These are phyloP conservation scores for Leccinum disarticulatum DNA, from an alignment of 768 basidiomycete species.

Conservation along the genomic window DNA sequence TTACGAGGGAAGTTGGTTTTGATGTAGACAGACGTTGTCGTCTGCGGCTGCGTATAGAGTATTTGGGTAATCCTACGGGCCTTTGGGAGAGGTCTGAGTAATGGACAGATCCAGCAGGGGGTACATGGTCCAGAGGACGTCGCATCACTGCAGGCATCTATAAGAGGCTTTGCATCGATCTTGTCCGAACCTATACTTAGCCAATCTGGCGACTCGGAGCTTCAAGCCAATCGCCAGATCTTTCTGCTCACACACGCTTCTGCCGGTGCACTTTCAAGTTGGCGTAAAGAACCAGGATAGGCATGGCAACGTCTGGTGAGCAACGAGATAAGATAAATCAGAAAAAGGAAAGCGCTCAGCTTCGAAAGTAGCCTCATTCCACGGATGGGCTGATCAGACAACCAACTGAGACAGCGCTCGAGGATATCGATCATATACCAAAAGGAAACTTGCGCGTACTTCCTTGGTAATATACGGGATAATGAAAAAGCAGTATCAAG, in stretches of 20 bases:
- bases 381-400: neutral
- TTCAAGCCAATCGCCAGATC: conserved; percentile 9
- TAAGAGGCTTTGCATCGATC: conserved; percentile 14
- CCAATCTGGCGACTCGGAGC: conserved; percentile 7
- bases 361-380: conserved; percentile 2
- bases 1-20: neutral
- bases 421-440: neutral
- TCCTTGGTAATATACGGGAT: conserved; percentile 4
- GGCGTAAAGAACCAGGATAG: conserved; percentile 14
- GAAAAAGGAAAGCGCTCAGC: neutral
- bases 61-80: conserved; percentile 4
- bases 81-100: too few species aligned
- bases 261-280: conserved; percentile 10
- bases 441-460: conserved; percentile 11
- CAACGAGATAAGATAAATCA: neutral
- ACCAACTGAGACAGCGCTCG: neutral
- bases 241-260: conserved; percentile 14
- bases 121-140: conserved; percentile 8
- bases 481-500: neutral
- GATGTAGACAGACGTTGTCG: conserved; percentile 35
- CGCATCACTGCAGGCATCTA: conserved; percentile 4
- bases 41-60: conserved; percentile 31
- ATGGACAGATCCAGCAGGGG: neutral
- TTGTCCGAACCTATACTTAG: conserved; percentile 7
- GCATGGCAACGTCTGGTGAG: conserved; percentile 6